phyloP scores from a whole-genome alignment of 139 green algal species.

The Diplosphaera chodatii region DNA sequence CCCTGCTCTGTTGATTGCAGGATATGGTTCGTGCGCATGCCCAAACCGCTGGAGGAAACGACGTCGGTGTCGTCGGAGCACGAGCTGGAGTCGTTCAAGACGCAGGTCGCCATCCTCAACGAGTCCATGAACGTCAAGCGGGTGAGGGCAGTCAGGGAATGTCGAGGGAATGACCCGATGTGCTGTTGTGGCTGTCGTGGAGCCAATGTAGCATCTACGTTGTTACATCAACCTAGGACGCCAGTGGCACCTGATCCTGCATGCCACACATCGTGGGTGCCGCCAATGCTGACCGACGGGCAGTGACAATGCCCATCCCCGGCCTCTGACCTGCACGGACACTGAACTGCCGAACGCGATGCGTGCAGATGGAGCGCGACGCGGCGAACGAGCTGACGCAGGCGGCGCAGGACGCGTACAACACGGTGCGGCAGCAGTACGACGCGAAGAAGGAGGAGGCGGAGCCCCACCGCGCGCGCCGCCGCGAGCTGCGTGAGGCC shows the following conservation, averaged over 20 bases:
- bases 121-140: constrained; percentile 37
- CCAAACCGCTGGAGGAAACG: constrained; percentile 29
- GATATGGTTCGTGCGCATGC: constrained; percentile 41
- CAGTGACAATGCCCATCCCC: too few relatives aligned
- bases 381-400: constrained; percentile 11
- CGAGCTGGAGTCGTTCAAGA: constrained; percentile 30
- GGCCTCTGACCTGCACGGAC: too few relatives aligned
- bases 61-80: constrained; percentile 1
- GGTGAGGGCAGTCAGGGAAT: too few relatives aligned
- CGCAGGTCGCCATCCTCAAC: constrained; percentile 31
- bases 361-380: constrained; percentile 30
- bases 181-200: too few relatives aligned
- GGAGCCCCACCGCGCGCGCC: constrained; percentile 11
- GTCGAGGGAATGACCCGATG: too few relatives aligned
- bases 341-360: too few relatives aligned
- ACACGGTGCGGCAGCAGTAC: constrained; percentile 5
- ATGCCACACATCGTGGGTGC: too few relatives aligned
- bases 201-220: too few relatives aligned
- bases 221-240: too few relatives aligned
- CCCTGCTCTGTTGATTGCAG: neutral
- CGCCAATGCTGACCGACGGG: too few relatives aligned
- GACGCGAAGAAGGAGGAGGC: constrained; percentile 7
- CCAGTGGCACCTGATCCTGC: too few relatives aligned
- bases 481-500: neutral
- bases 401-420: constrained; percentile 15